Base-by-base conservation (phyloP, 1,284 basidiomycete genomes). In the Fomitiporia mediterranea region DNA sequence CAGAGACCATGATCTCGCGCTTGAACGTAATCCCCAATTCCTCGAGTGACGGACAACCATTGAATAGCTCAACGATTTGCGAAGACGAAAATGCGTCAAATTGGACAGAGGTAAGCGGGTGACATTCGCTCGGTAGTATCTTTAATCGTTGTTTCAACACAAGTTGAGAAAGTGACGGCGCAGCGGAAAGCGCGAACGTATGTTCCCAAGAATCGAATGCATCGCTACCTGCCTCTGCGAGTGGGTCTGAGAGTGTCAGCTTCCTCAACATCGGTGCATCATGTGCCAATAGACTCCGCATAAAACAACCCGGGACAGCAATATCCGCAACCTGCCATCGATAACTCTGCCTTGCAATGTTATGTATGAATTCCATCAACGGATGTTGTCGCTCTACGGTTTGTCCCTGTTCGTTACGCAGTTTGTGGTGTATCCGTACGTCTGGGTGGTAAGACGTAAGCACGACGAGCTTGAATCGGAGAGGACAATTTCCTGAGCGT, bases 241-340 rank as follows among this genome's bases (percentile, higher is more conserved):
- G 38, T 15, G 53, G 53, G 42, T 55, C 53, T 28, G 46, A 38
- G 13, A 55, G 38, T 3, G 37, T 50, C 13, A 55, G 38, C 25
- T 17, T 48, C 35, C 28, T 34, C 13, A 55, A 21, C 27, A 55
- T 55, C 21, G 53, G 53, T 6, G 53, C 53, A 8, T 55, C 53
- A 21, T 49, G 40, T 5, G 44, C 53, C 7, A 55, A 47, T 0
- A 55, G 25, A 7, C 35, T 55, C 35, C 39, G 35, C 53, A 55
- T 55, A 30, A 48, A 55, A 40, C 38, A 27, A 6, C 53, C 46
- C n/a, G 53, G 53, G 2, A 55, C 53, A 4, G 56, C 38, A 17
- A 57, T 52, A 25, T 57, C 56, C 25, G 44, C 50, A 21, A 53
- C 43, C 8, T 46, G 56, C 56, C 56, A 57, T 57, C 56, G 56